Percentiles rank a stretch among this genome's conserved stretches.
Evolutionary conservation across 2,329 filamentous ascomycete genomes (phyloP).

Genomic region (Pleoardoris graminearum): DNA sequence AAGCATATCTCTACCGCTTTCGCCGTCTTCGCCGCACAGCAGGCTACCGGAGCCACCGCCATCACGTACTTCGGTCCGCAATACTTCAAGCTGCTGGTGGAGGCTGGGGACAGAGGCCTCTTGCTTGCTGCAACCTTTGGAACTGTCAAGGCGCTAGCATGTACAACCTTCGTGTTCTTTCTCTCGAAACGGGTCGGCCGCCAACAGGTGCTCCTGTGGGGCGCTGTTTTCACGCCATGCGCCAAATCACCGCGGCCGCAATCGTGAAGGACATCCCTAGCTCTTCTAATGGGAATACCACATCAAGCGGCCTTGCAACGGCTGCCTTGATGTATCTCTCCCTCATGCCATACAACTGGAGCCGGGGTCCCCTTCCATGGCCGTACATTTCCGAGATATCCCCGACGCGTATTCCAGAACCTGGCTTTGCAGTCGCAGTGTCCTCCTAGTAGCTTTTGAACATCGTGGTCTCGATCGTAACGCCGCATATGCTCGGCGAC

Average conservation of each 20-base stretch:
- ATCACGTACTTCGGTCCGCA: constrained; percentile 61
- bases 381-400: constrained; percentile 57
- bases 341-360: constrained; percentile 58
- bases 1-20: constrained; percentile 40
- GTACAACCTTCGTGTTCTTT: constrained; percentile 56
- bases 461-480: constrained; percentile 55
- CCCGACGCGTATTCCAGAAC: constrained; percentile 55
- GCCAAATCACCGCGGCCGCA: constrained; percentile 38
- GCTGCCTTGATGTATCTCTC: constrained; percentile 60
- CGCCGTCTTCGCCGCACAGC: constrained; percentile 56
- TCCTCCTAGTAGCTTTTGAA: constrained; percentile 58
- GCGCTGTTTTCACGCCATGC: constrained; percentile 42
- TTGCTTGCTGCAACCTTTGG: constrained; percentile 59
- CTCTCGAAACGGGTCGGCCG: constrained; percentile 57
- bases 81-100: constrained; percentile 56
- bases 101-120: constrained; percentile 48
- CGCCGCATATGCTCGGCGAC: constrained; percentile 55
- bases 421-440: constrained; percentile 55
- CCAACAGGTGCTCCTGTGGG: constrained; percentile 35
- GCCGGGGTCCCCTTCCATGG: constrained; percentile 59
- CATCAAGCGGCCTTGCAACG: constrained; percentile 52
- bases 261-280: constrained; percentile 51
- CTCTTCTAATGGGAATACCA: constrained; percentile 32
- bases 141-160: constrained; percentile 58
- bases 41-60: constrained; percentile 57